Percentiles rank a stretch among this genome's conserved stretches.
Conservation (phyloP, 2,329 filamentous ascomycete genomes). For the Clonostachys sp. region DNA sequence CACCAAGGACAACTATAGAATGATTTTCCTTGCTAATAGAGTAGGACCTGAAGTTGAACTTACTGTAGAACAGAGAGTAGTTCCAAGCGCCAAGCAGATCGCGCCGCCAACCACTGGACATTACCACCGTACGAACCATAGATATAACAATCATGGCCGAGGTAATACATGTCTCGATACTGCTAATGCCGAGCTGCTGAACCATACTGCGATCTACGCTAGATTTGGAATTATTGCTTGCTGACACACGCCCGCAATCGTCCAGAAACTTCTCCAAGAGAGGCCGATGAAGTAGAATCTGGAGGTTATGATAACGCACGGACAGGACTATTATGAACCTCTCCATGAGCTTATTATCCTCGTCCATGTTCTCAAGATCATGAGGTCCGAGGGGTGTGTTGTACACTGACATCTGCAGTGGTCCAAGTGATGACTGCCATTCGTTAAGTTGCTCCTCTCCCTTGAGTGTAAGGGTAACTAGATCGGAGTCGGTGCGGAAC, state of each 20-base stretch:
- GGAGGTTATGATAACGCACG: slow-evolving; percentile 3
- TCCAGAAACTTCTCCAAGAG: slow-evolving; percentile 4
- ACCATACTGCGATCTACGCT: not conserved
- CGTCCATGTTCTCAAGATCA: not conserved
- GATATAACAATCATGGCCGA: not conserved
- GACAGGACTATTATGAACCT: slow-evolving; percentile 1
- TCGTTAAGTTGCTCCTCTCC: not conserved
- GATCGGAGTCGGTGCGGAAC: not conserved
- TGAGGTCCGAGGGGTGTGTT: not conserved
- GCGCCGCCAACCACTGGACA: not conserved
- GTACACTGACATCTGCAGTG: not conserved
- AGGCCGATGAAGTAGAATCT: slow-evolving; percentile 3
- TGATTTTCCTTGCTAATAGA: too few relatives aligned
- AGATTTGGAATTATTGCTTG: not conserved
- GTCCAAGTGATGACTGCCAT: not conserved
- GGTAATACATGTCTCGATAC: not conserved
- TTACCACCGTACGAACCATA: not conserved
- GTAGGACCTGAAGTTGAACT: not conserved
- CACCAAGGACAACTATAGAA: too few relatives aligned
- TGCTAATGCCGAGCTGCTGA: not conserved
- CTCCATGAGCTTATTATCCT: not conserved
- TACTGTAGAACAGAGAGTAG: not conserved
- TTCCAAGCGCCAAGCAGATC: not conserved
- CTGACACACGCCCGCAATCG: not conserved
- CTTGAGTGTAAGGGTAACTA: not conserved